Conservation (phyloP, 306 rosid genomes). For the Ormosia semicastrata region DNA sequence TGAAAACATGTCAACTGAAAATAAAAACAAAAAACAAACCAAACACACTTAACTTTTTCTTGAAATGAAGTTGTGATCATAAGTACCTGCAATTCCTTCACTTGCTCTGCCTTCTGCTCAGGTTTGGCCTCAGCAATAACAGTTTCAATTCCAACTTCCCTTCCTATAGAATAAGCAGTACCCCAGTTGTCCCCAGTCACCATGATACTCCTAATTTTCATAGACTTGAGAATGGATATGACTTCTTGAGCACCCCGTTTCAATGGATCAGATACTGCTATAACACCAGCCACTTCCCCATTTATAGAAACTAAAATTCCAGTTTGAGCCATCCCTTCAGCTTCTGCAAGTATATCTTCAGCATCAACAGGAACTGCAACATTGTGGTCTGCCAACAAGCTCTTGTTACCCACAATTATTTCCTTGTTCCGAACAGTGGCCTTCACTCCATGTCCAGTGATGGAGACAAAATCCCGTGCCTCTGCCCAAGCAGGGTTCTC, state of each 20-base stretch:
- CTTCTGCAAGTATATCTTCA: slow-evolving; percentile 53
- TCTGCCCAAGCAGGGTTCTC: slow-evolving; percentile 58
- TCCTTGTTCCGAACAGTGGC: slow-evolving; percentile 54
- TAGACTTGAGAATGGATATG: slow-evolving; percentile 64
- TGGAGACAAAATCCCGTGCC: slow-evolving; percentile 55
- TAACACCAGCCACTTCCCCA: slow-evolving; percentile 48
- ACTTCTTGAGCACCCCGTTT: slow-evolving; percentile 71
- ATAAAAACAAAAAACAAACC: too few relatives aligned
- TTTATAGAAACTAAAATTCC: slow-evolving; percentile 56
- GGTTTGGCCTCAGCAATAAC: slow-evolving; percentile 68
- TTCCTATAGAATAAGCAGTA: slow-evolving; percentile 75
- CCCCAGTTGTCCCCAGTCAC: slow-evolving; percentile 89
- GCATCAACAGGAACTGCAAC: slow-evolving; percentile 52
- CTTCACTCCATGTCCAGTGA: slow-evolving; percentile 79
- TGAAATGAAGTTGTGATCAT: background rate
- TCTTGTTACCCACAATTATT: slow-evolving; percentile 70
- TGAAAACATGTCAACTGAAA: background rate
- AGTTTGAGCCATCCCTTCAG: slow-evolving; percentile 67
- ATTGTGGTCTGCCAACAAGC: slow-evolving; percentile 47
- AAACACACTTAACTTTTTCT: background rate
- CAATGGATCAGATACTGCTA: slow-evolving; percentile 70
- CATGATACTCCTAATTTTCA: slow-evolving; percentile 64
- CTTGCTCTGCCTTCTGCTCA: slow-evolving; percentile 59
- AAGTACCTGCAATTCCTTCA: slow-evolving; percentile 65
- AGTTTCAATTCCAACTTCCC: slow-evolving; percentile 66